Percentiles rank a stretch among this genome's conserved stretches.
These are phyloP conservation scores for Ogataea henricii DNA, from an alignment of 805 yeast species.

Conservation along the genomic window DNA sequence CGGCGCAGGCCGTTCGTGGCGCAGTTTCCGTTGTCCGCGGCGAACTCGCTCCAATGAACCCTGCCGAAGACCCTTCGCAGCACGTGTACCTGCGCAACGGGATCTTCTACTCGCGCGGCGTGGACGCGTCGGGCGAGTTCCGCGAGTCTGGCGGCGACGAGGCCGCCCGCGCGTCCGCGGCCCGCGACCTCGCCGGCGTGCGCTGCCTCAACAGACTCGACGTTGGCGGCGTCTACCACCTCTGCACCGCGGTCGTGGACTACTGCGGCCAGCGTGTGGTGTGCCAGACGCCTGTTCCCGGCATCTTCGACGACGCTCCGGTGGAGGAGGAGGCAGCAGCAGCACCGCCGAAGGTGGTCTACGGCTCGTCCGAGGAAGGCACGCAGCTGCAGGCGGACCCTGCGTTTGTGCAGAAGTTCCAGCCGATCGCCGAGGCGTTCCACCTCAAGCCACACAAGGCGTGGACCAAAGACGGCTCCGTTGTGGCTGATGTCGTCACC, in stretches of 20 bases:
- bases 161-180: slow-evolving; percentile 79
- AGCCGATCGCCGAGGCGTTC: slow-evolving; percentile 66
- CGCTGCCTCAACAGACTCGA: slow-evolving; percentile 68
- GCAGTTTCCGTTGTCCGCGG: slow-evolving; percentile 77
- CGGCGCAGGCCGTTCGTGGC: slow-evolving; percentile 72
- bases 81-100: slow-evolving; percentile 79
- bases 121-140: slow-evolving; percentile 68
- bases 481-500: slow-evolving; percentile 54
- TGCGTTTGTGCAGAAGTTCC: slow-evolving; percentile 56
- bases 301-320: slow-evolving; percentile 60
- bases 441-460: slow-evolving; percentile 75
- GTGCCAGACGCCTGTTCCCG: slow-evolving; percentile 96
- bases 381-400: slow-evolving; percentile 50
- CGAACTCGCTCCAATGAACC: slow-evolving; percentile 75
- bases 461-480: slow-evolving; percentile 46
- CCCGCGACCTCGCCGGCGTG: slow-evolving; percentile 77
- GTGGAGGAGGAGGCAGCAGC: slow-evolving; percentile 43
- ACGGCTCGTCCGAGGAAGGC: slow-evolving; percentile 72
- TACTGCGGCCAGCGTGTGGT: slow-evolving; percentile 85
- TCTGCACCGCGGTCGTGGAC: slow-evolving; percentile 86
- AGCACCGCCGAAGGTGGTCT: slow-evolving; percentile 54
- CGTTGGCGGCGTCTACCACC: slow-evolving; percentile 60
- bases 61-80: slow-evolving; percentile 61
- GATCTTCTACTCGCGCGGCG: slow-evolving; percentile 81
- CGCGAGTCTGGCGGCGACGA: slow-evolving; percentile 73